These are phyloP conservation scores for Clarireedia paspali DNA, from an alignment of 2,329 filamentous ascomycete species.

Conservation along the genomic window DNA sequence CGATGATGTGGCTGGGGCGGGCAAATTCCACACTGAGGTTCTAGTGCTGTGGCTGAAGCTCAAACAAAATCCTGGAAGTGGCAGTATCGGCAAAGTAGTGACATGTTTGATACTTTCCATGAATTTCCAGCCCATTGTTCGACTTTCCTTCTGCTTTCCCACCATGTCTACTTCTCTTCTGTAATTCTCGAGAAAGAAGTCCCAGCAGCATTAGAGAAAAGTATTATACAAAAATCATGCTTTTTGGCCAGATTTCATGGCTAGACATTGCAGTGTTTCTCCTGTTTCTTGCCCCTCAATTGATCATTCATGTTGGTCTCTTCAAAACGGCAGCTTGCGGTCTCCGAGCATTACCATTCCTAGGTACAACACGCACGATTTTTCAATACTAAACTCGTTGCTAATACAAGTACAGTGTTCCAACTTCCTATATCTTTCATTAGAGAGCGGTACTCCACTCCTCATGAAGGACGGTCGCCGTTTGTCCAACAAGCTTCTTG, in stretches of 20 bases:
- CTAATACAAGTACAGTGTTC: constrained; percentile 37
- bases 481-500: constrained; percentile 63
- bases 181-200: not conserved
- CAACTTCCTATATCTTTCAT: constrained; percentile 52
- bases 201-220: not conserved
- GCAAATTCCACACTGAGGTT: no score
- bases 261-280: constrained; percentile 70
- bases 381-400: not conserved
- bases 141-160: not conserved
- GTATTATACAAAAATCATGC: constrained; percentile 42
- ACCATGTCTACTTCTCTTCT: not conserved
- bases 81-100: no score
- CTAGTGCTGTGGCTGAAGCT: no score
- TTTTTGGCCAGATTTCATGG: constrained; percentile 65
- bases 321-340: constrained; percentile 49
- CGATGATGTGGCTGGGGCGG: no score
- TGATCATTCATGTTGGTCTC: constrained; percentile 60
- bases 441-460: constrained; percentile 46
- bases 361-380: constrained; percentile 42
- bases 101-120: no score
- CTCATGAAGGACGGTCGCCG: constrained; percentile 39
- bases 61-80: no score
- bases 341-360: constrained; percentile 58
- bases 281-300: constrained; percentile 61
- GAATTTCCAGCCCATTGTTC: no score